Evolutionary conservation across 2,329 filamentous ascomycete species (phyloP).

Genomic region (Gremmenia infestans): DNA sequence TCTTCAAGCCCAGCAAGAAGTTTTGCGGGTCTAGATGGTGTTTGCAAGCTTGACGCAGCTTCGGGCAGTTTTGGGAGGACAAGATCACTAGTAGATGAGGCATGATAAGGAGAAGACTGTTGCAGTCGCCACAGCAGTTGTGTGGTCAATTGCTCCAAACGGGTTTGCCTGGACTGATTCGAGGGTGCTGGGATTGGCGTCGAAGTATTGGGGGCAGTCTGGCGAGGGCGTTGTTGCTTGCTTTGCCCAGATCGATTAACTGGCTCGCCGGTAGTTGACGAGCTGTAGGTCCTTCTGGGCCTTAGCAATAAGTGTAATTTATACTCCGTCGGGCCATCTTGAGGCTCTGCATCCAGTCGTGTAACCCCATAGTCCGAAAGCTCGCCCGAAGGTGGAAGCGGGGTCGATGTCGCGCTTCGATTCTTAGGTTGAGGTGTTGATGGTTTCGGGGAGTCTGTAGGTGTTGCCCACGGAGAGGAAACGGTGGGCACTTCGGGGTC

Average conservation of each 20-base stretch:
- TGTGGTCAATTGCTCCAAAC: conserved; percentile 87
- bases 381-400: conserved; percentile 35
- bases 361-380: conserved; percentile 62
- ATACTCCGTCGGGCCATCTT: conserved; percentile 93
- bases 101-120: conserved; percentile 89
- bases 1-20: conserved; percentile 80
- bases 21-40: conserved; percentile 47
- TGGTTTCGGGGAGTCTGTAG: conserved; percentile 35
- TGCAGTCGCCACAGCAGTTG: conserved; percentile 93
- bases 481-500: conserved; percentile 84
- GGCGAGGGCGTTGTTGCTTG: conserved; percentile 17
- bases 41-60: conserved; percentile 43
- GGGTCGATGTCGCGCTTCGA: conserved; percentile 16
- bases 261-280: conserved; percentile 60
- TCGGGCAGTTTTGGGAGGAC: conserved; percentile 73
- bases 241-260: conserved; percentile 33
- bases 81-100: conserved; percentile 69
- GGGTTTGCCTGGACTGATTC: conserved; percentile 70
- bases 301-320: conserved; percentile 87
- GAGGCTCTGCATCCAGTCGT: conserved; percentile 82
- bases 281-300: conserved; percentile 67
- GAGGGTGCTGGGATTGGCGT: conserved; percentile 24
- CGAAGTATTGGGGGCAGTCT: conserved; percentile 4
- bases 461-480: conserved; percentile 80
- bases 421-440: conserved; percentile 23